Evolutionary conservation across 345 rosid genomes (phyloP), one percentile per base, ranked within the genome.

Genomic region (Iberis pinnata): DNA sequence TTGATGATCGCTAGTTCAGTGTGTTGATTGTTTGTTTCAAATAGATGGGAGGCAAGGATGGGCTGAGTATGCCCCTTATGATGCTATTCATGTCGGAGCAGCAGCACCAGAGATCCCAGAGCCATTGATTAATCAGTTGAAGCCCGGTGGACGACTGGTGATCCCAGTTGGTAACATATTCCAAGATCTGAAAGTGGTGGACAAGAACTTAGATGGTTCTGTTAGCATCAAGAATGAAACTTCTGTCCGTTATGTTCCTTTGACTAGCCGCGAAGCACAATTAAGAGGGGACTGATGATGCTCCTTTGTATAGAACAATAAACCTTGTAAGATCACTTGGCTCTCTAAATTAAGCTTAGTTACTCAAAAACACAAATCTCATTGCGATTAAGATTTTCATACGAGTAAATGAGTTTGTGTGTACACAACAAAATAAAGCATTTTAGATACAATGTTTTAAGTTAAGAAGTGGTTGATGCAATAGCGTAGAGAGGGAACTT

Each of bases 71-170:
- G 87, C 94, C 2, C 92, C 87, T 5, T 93, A 88, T 59, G 95
- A 93, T 75, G 97, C 95, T 14, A 88, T 88, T 27, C 95, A 93
- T 47, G 99, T 92, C 2, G 99, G 99, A 26, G 99, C 99, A 12
- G 99, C 99, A n/a, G 97, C 97, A 49, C 71, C 78, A 0, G 90
- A 92, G 68, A 85, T 92, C 35, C 99, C 97, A 3, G 66, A 75
- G 63, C 53, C 94, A 9, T 90, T 92, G 22, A 67, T 92, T 35
- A 85, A 88, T 58, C 97, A 92, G 43, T 58, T 92, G 72, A 92
- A 88, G 68, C 90, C 97, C 0, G 97, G 99, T 37, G 99, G 99
- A 31, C 70, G 93, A 68, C 75, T 92, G 84, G 99, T 92, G 59
- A 92, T 92, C 33, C 99, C 99, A 0, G 99, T 88, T 0, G 99